Percentiles rank a stretch among this genome's conserved stretches.
These are phyloP conservation scores for Rhodotorula sp. DNA, from an alignment of 1,284 basidiomycete genomes.

Conservation along the genomic window DNA sequence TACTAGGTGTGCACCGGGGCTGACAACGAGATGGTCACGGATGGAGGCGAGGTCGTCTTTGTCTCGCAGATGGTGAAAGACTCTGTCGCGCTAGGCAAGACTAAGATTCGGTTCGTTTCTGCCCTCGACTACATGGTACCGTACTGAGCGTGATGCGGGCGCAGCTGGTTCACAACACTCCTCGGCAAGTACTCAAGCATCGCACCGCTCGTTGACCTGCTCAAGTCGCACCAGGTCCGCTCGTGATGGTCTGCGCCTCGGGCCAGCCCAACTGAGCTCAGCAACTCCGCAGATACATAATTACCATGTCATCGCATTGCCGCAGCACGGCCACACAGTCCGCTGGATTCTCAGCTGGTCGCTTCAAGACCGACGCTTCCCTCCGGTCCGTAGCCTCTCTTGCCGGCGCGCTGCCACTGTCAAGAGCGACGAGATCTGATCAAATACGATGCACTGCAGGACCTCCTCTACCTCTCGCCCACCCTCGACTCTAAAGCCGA, in stretches of 20 bases:
- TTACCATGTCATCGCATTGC: constrained; percentile 76
- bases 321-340: constrained; percentile 75
- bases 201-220: constrained; percentile 59
- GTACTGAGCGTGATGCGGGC: neutral
- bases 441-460: neutral
- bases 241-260: neutral
- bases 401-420: too few species aligned
- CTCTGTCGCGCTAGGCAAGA: constrained; percentile 57
- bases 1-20: constrained; percentile 76
- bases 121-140: too few species aligned
- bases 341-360: constrained; percentile 91
- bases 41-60: constrained; percentile 80
- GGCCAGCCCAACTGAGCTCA: neutral
- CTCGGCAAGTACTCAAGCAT: constrained; percentile 82
- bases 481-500: neutral
- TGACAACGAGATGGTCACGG: constrained; percentile 78
- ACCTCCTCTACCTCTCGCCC: neutral
- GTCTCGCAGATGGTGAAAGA: constrained; percentile 76
- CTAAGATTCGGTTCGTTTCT: constrained; percentile 58
- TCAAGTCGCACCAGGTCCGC: constrained; percentile 52
- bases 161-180: constrained; percentile 89
- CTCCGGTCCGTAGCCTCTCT: constrained; percentile 64
- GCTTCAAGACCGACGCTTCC: constrained; percentile 62
- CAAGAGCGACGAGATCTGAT: neutral
- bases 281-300: constrained; percentile 66